Base-by-base conservation (phyloP, 306 rosid genomes). In the Betula pendula region DNA sequence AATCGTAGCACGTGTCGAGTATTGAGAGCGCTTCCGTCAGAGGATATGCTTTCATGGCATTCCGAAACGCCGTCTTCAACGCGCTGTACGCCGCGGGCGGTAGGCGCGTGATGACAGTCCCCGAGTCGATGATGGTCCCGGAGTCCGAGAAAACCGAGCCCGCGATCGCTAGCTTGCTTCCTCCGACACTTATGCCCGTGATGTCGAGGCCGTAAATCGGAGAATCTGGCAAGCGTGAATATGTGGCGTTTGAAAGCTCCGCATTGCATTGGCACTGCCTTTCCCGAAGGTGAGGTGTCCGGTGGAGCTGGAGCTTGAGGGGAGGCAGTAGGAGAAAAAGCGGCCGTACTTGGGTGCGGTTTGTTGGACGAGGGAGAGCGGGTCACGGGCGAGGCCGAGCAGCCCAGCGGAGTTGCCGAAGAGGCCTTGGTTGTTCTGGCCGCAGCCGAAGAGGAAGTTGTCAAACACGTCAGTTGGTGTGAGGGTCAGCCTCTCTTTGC, bases 241-340 rank as follows among this genome's bases (percentile, higher is more conserved):
- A 85, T 71, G 35, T 33, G 22, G 77, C 24, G 0, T 22, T 13
- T 27, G 76, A n/a, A 25, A 6, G 44, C 5, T 3, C 20, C 22
- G n/a, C n/a, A n/a, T n/a, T n/a, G n/a, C n/a, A n/a, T n/a, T n/a
- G 2, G 14, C n/a, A 0, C 29, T 8, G 27, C 84, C 87, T 14
- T 49, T 6, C 45, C 86, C 83, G 19, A 92, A 92, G 69, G 76
- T 19, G 35, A 91, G 90, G 65, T 79, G 75, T 9, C 97, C 97
- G 9, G 85, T 77, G 27, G 69, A 31, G 77, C 94, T 87, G 8
- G 93, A 6, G 24, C 84, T 83, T 56, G 89, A 74, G 1, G 97
- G 98, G 2, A 94, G 87, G 59, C 97, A 94, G 72, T 94, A 94
- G 55, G 98, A 87, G 85, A 94, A 91, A 44, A 65, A 9, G 35